Conservation (phyloP, 306 rosid genomes). For the Cicer pinnatifidum region DNA sequence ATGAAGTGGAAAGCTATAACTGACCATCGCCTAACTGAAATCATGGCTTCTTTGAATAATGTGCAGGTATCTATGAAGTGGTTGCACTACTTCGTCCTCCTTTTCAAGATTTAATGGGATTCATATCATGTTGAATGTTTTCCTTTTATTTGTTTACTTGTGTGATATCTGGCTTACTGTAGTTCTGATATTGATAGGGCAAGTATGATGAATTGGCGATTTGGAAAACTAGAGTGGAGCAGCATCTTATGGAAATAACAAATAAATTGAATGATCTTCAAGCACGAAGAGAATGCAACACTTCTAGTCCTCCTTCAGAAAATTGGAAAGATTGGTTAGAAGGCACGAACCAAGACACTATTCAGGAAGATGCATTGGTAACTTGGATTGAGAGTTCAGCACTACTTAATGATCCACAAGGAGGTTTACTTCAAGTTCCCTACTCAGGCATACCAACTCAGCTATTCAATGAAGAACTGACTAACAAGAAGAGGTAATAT, state of each 20-base stretch:
- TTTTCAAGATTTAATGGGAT: constrained; percentile 27
- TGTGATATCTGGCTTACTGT: constrained; percentile 26
- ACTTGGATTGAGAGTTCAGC: constrained; percentile 70
- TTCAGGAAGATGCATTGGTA: constrained; percentile 61
- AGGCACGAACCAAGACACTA: constrained; percentile 53
- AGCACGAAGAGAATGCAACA: constrained; percentile 51
- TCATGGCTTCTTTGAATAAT: constrained; percentile 64
- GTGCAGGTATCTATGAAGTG: constrained; percentile 62
- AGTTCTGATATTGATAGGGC: constrained; percentile 55
- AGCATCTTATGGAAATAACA: constrained; percentile 62
- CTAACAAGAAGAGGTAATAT: constrained; percentile 60
- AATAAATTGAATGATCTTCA: constrained; percentile 59
- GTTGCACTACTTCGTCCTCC: constrained; percentile 6
- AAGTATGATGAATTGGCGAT: constrained; percentile 60
- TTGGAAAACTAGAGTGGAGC: constrained; percentile 77
- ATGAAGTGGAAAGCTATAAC: constrained; percentile 63
- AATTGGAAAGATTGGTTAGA: constrained; percentile 85
- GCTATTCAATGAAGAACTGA: constrained; percentile 50
- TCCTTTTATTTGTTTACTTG: neutral
- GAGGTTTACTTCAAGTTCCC: constrained; percentile 50
- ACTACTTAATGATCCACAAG: constrained; percentile 54
- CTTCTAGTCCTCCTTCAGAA: constrained; percentile 61
- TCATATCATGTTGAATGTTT: constrained; percentile 11
- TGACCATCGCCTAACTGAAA: constrained; percentile 60
- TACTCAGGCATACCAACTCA: constrained; percentile 50